phyloP scores from a whole-genome alignment of 768 basidiomycete genomes.

The Tubosaeta brunneosetosa region DNA sequence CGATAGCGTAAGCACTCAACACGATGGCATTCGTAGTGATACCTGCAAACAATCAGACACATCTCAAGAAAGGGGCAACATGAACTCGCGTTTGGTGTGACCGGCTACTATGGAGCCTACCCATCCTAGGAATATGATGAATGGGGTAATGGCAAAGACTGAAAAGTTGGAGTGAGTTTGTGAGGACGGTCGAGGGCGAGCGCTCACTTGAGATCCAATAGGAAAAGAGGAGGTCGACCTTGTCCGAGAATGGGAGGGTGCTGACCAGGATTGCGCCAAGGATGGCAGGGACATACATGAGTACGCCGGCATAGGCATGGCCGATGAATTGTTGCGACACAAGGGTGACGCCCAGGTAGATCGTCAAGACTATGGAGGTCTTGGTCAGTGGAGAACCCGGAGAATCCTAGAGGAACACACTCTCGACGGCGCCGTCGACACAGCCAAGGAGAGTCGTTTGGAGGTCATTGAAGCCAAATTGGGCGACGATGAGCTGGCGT shows the following conservation, averaged over 20 bases:
- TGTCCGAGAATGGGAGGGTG: constrained; percentile 55
- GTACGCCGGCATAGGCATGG: constrained; percentile 57
- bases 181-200: neutral
- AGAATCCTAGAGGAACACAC: constrained; percentile 33
- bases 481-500: constrained; percentile 66
- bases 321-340: constrained; percentile 46
- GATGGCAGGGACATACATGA: constrained; percentile 65
- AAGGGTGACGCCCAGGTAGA: constrained; percentile 41
- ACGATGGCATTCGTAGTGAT: constrained; percentile 77
- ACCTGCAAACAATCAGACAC: constrained; percentile 33
- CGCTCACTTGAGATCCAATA: constrained; percentile 69
- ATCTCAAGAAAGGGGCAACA: neutral
- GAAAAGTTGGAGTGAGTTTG: no score
- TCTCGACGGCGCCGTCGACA: constrained; percentile 70
- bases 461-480: constrained; percentile 61
- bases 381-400: constrained; percentile 16
- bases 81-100: constrained; percentile 62
- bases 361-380: constrained; percentile 47
- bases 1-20: constrained; percentile 67
- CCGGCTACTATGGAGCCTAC: constrained; percentile 62
- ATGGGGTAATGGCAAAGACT: constrained; percentile 65
- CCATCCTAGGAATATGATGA: constrained; percentile 70
- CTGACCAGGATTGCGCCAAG: constrained; percentile 67
- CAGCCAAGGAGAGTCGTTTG: constrained; percentile 75
- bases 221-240: constrained; percentile 66